Conservation (phyloP, 2,329 filamentous ascomycete genomes). For the Corinectria fuckeliana region DNA sequence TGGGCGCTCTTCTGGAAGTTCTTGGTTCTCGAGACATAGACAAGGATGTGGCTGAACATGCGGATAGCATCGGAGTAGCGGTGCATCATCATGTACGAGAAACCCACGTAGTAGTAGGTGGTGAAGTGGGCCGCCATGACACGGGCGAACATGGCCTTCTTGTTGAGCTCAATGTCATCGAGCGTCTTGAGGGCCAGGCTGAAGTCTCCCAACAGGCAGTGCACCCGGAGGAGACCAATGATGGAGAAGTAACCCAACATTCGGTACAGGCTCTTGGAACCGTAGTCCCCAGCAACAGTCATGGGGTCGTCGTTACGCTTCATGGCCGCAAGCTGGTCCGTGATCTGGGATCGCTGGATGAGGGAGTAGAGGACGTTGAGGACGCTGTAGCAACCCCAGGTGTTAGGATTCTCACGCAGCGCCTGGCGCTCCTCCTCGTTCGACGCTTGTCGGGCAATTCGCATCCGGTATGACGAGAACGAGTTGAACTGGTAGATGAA, state of each 20-base stretch:
- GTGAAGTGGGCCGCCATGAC: slow-evolving; percentile 99
- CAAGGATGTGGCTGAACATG: slow-evolving; percentile 99
- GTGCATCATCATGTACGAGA: slow-evolving; percentile 99
- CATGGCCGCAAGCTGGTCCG: slow-evolving; percentile 93
- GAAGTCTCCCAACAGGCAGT: slow-evolving; percentile 97
- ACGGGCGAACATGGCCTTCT: slow-evolving; percentile 99
- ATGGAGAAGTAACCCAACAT: slow-evolving; percentile 99
- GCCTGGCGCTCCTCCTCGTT: slow-evolving; percentile 93
- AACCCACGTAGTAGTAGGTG: slow-evolving; percentile 99
- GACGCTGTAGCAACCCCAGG: slow-evolving; percentile 99
- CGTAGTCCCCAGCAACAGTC: slow-evolving; percentile 92
- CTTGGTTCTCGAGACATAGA: slow-evolving; percentile 98
- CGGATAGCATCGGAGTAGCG: slow-evolving; percentile 98
- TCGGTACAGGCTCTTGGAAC: slow-evolving; percentile 90
- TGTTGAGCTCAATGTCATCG: slow-evolving; percentile 99
- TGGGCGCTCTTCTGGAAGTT: slow-evolving; percentile 99
- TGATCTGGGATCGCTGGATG: slow-evolving; percentile 97
- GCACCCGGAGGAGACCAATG: slow-evolving; percentile 93
- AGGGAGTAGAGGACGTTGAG: slow-evolving; percentile 99
- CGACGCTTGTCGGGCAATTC: slow-evolving; percentile 80
- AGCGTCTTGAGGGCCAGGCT: slow-evolving; percentile 98
- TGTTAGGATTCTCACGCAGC: slow-evolving; percentile 95
- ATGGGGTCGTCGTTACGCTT: slow-evolving; percentile 91
- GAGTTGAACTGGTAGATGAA: slow-evolving; percentile 99
- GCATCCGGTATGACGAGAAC: slow-evolving; percentile 95